Evolutionary conservation across 345 rosid genomes (phyloP), one percentile per base, ranked within the genome.

Genomic region (Euphorbia lathyris): DNA sequence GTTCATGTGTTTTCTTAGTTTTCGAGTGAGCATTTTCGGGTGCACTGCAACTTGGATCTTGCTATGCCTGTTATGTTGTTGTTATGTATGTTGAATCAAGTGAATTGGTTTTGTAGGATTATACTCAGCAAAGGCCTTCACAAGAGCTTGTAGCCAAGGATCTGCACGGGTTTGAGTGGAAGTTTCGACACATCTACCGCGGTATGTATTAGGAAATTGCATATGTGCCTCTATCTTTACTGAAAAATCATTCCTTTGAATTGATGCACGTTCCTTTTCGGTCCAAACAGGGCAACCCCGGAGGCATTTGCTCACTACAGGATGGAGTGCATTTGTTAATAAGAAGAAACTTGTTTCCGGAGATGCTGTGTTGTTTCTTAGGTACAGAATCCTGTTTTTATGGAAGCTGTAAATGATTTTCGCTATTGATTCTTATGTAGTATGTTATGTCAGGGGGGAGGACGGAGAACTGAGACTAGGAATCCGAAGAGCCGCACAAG

Each of bases 271-370:
- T 57, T 11, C 47, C 64, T 56, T 29, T 47, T 52, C 72, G 66
- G 61, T 70, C 64, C 52, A 72, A 58, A 20, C 79, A 95, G 99
- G 99, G 32, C 99, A 92, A 81, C 99, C 99, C 19, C 87, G 98
- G 72, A 86, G 99, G 83, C 99, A 96, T 80, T 83, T 96, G 90
- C 96, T 96, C 17, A 96, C 99, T 7, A 96, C 98, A 8, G 99
- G 99, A 51, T 96, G 99, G 99, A 96, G 97, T 80, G 94, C 93
- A 23, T 96, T 96, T 78, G 98, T 96, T 5, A 96, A 96, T 78
- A 90, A 85, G 90, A 96, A 96, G 89, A 92, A 92, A 77, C 97
- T 96, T 61, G 95, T 96, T 53, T 90, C 98, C 19, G 99, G 99
- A 74, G 99, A 96, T 84, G 99, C 98, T 51, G 97, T 96, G 68